Conservation (phyloP, 768 basidiomycete species). For the Pisolithus sp. region DNA sequence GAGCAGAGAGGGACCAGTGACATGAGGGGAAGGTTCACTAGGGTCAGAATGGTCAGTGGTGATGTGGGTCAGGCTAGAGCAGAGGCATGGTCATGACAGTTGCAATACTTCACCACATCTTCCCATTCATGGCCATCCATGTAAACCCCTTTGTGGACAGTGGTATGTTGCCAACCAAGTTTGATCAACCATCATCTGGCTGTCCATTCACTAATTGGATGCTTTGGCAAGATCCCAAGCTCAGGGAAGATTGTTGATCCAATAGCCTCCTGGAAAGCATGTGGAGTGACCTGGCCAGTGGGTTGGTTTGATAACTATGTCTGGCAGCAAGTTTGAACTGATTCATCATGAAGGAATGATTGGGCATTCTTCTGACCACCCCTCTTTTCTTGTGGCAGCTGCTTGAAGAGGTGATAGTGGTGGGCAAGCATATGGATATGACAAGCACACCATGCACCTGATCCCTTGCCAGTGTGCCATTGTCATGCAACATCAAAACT, state of each 20-base stretch:
- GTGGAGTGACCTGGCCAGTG: neutral
- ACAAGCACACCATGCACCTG: neutral
- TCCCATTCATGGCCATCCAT: conserved; percentile 13
- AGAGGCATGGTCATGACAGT: too few relatives aligned
- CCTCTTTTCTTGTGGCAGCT: neutral
- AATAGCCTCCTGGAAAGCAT: neutral
- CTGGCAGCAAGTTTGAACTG: neutral
- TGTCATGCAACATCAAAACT: too few relatives aligned
- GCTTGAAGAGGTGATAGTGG: neutral
- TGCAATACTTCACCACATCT: neutral
- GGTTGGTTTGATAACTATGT: neutral
- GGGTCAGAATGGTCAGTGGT: too few relatives aligned
- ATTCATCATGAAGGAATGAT: neutral
- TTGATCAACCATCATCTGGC: neutral
- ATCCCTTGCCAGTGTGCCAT: too few relatives aligned
- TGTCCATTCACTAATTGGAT: neutral
- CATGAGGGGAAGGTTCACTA: too few relatives aligned
- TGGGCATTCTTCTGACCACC: neutral
- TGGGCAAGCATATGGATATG: neutral
- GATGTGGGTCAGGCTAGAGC: too few relatives aligned
- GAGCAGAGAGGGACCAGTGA: too few relatives aligned
- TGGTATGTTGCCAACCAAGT: conserved; percentile 5
- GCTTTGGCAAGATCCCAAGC: neutral
- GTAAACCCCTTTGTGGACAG: conserved; percentile 7
- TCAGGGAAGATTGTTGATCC: neutral